A percentile compares a stretch with the other conserved stretches of the same genome.
These are phyloP conservation scores for Mentha longifolia DNA, from an alignment of 257 asterid species.

Conservation along the genomic window DNA sequence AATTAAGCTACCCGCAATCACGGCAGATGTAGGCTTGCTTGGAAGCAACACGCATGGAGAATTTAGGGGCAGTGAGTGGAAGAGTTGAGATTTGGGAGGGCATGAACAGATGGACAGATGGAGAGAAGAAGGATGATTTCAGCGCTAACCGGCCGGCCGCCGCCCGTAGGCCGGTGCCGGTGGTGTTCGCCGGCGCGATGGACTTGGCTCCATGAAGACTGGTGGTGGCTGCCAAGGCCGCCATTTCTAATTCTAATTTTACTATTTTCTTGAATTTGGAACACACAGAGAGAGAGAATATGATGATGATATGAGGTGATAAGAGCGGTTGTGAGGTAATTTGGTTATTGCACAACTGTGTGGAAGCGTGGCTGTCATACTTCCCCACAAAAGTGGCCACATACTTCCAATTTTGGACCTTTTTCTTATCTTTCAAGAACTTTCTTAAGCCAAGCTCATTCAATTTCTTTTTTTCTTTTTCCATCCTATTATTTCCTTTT, in stretches of 20 bases:
- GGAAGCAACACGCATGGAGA: slow-evolving; percentile 79
- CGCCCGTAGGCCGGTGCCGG: slow-evolving; percentile 62
- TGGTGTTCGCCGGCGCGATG: slow-evolving; percentile 31
- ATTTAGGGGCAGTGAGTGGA: slow-evolving; percentile 63
- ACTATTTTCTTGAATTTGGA: slow-evolving; percentile 5
- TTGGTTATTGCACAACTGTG: slow-evolving; percentile 25
- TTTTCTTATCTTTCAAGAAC: slow-evolving; percentile 37
- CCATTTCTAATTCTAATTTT: slow-evolving; percentile 40
- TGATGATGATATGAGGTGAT: slow-evolving; percentile 29
- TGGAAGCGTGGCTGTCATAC: slow-evolving; percentile 73
- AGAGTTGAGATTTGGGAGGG: slow-evolving; percentile 42
- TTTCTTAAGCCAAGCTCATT: background rate
- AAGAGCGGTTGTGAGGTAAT: slow-evolving; percentile 41
- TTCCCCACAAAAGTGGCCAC: slow-evolving; percentile 46
- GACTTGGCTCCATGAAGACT: slow-evolving; percentile 46
- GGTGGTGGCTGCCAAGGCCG: slow-evolving; percentile 65
- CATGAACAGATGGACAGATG: slow-evolving; percentile 57
- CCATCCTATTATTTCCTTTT: background rate
- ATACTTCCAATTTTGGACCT: slow-evolving; percentile 29
- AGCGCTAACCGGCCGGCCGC: slow-evolving; percentile 52
- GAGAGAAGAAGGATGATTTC: slow-evolving; percentile 67
- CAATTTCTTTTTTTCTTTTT: background rate
- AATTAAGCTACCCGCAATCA: slow-evolving; percentile 76
- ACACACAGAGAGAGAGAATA: background rate
- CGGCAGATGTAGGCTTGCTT: slow-evolving; percentile 95